Evolutionary conservation across 1,284 basidiomycete species (phyloP), one percentile per base, ranked within the genome.

Genomic region (Golubevia pallescens): DNA sequence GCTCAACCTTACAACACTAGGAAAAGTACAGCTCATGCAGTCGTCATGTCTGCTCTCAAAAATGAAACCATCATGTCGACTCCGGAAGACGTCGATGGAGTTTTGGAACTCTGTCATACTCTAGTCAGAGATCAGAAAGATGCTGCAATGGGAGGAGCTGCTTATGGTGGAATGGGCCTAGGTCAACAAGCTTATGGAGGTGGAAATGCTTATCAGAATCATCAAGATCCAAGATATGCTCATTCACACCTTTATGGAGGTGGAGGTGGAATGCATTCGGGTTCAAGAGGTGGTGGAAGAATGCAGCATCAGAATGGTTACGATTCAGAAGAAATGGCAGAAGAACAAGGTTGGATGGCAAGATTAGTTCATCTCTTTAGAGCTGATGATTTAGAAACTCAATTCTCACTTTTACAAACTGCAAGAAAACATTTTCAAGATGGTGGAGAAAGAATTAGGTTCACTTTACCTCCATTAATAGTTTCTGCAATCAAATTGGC

Each of bases 301-400:
- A 64, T 65, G 1, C 66, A 70, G 19, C 71, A 75, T 38, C 71
- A 71, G 51, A 48, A 67, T 73, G 71, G 67, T 68, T 73, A 73
- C 66, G 78, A 75, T 34, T 62, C 77, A 62, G 81, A 84, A 58
- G 82, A 83, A 68, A 70, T 84, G 68, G 74, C 72, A 19, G 81
- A 81, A 59, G 76, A 82, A 66, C 82, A 85, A 55, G 82, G 82
- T 3, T 74, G 75, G 74, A 73, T 85, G 13, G 82, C 82, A 14
- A 62, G 82, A 14, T 68, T 83, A 67, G 76, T 81, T 52, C 82
- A 85, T 61, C 77, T 84, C 42, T 82, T 85, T 72, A 77, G 72
- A 10, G 67, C 80, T 0, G 71, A 79, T 14, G 73, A 80, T 56
- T 68, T 80, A 51, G 78, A 81, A 62, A 73, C 73, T 57, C 81